A percentile compares a stretch with the other conserved stretches of the same genome.
These are phyloP conservation scores for Cryptosporidium bovis DNA, from an alignment of 169 alveolate species.

Conservation along the genomic window DNA sequence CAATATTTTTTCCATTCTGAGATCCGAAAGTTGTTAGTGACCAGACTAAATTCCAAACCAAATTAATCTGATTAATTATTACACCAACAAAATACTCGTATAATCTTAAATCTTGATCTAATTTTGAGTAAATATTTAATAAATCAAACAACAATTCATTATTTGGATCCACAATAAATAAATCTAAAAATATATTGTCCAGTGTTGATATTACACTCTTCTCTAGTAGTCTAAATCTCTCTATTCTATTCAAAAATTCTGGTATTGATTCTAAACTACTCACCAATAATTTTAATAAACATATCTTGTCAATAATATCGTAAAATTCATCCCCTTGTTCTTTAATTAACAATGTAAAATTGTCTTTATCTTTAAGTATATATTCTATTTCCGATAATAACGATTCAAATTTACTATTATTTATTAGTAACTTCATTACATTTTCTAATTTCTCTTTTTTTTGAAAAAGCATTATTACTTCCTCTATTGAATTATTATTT, in stretches of 20 bases:
- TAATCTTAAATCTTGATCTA: constrained; percentile 29
- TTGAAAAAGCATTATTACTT: constrained; percentile 32
- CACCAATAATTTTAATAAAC: constrained; percentile 36
- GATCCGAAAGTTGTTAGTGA: constrained; percentile 64
- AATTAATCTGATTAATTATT: constrained; percentile 3
- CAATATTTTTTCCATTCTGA: not conserved
- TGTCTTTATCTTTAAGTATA: constrained; percentile 13
- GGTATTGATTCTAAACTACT: constrained; percentile 62
- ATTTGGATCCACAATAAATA: not conserved
- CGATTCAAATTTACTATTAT: constrained; percentile 59
- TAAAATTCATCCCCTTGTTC: constrained; percentile 32
- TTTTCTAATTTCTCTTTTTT: constrained; percentile 37
- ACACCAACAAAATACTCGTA: not conserved
- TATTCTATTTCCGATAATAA: constrained; percentile 38
- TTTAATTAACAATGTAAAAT: constrained; percentile 13
- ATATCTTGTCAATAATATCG: constrained; percentile 31
- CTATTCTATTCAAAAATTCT: constrained; percentile 52
- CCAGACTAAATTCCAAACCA: constrained; percentile 53
- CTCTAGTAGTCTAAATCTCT: constrained; percentile 19
- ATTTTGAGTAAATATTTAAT: constrained; percentile 6
- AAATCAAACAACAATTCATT: constrained; percentile 6
- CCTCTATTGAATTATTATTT: constrained; percentile 11
- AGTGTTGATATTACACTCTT: constrained; percentile 4
- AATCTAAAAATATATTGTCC: constrained; percentile 16
- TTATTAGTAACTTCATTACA: constrained; percentile 28